These are phyloP conservation scores for Geotrichum citri-aurantii DNA, from an alignment of 1,139 yeast genomes.

Conservation along the genomic window DNA sequence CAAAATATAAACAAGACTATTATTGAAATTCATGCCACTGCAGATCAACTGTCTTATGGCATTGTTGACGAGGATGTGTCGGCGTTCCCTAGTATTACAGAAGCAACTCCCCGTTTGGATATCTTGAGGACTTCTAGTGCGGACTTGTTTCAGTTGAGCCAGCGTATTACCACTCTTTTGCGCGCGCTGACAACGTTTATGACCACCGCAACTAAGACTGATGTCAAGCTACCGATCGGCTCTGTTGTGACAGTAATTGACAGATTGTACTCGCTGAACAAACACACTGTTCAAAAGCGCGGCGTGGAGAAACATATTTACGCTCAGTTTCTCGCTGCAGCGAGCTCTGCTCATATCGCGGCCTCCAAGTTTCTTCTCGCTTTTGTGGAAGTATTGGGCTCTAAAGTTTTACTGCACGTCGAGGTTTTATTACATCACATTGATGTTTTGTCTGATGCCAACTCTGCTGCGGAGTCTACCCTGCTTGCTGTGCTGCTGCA, in stretches of 20 bases:
- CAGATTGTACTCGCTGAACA: slow-evolving; percentile 26
- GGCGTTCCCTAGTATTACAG: neutral
- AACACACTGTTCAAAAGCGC: slow-evolving; percentile 19
- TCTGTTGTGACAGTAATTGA: slow-evolving; percentile 26
- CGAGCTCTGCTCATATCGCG: slow-evolving; percentile 25
- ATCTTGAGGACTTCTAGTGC: slow-evolving; percentile 6
- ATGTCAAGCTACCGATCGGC: slow-evolving; percentile 32
- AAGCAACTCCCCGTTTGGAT: slow-evolving; percentile 7
- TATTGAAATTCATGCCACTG: slow-evolving; percentile 26
- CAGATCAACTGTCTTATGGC: slow-evolving; percentile 19
- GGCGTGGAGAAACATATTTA: slow-evolving; percentile 23
- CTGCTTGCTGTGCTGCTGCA: slow-evolving; percentile 17
- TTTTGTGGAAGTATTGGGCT: slow-evolving; percentile 21
- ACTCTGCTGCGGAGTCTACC: slow-evolving; percentile 12
- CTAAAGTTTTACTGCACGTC: slow-evolving; percentile 26
- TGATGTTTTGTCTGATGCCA: slow-evolving; percentile 20
- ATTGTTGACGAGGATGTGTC: slow-evolving; percentile 25
- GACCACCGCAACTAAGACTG: slow-evolving; percentile 25
- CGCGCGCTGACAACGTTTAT: slow-evolving; percentile 26
- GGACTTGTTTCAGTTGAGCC: slow-evolving; percentile 4
- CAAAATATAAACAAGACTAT: slow-evolving; percentile 23
- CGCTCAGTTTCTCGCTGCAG: slow-evolving; percentile 20
- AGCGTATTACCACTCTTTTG: slow-evolving; percentile 25
- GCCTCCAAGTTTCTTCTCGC: slow-evolving; percentile 20
- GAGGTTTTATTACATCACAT: slow-evolving; percentile 28